A percentile compares a stretch with the other conserved stretches of the same genome.
These are phyloP conservation scores for Plenodomus biglobosus DNA, from an alignment of 2,329 filamentous ascomycete species.

Conservation along the genomic window DNA sequence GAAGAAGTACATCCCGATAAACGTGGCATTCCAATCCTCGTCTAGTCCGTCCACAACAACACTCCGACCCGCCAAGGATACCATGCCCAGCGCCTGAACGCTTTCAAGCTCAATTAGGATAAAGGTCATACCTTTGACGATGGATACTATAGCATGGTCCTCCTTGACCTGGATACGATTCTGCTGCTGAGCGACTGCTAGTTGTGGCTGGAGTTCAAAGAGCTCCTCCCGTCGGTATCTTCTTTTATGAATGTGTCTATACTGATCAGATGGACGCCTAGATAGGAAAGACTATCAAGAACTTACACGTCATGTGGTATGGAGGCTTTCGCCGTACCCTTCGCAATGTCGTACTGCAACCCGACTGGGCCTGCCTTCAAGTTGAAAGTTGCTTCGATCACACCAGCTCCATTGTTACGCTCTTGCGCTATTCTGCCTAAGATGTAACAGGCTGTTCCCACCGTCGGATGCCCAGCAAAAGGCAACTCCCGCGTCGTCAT, in stretches of 20 bases:
- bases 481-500: slow-evolving; percentile 54
- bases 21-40: slow-evolving; percentile 56
- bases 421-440: slow-evolving; percentile 34
- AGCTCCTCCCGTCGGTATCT: slow-evolving; percentile 25
- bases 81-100: slow-evolving; percentile 58
- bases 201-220: slow-evolving; percentile 39
- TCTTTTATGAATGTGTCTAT: slow-evolving; percentile 32
- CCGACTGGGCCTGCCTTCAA: slow-evolving; percentile 51
- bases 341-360: slow-evolving; percentile 45
- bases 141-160: slow-evolving; percentile 45
- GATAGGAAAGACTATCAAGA: slow-evolving; percentile 15
- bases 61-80: slow-evolving; percentile 39
- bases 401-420: slow-evolving; percentile 17
- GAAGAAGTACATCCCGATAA: slow-evolving; percentile 63
- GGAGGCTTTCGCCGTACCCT: slow-evolving; percentile 56
- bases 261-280: slow-evolving; percentile 7
- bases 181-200: slow-evolving; percentile 28
- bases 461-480: slow-evolving; percentile 60
- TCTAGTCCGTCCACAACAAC: slow-evolving; percentile 45
- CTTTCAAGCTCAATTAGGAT: slow-evolving; percentile 63
- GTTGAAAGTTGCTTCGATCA: slow-evolving; percentile 43
- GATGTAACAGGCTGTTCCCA: slow-evolving; percentile 57
- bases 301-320: slow-evolving; percentile 69
- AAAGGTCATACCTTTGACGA: slow-evolving; percentile 76
- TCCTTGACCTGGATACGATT: slow-evolving; percentile 16